These are phyloP conservation scores for Ustilago esculenta DNA, from an alignment of 1,284 basidiomycete species.

Conservation along the genomic window DNA sequence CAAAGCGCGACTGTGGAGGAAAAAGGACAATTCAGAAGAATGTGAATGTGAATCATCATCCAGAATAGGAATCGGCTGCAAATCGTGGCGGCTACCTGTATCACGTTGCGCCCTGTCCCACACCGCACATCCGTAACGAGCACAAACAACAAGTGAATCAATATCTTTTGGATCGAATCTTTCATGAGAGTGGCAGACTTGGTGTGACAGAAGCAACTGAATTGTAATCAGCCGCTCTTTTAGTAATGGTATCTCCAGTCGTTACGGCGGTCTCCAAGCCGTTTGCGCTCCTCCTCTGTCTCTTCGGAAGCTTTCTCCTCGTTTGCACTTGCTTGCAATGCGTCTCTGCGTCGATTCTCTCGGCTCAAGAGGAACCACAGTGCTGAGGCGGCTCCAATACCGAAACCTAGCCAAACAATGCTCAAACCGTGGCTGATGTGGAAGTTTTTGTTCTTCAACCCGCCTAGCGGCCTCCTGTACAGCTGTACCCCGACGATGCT, in stretches of 20 bases:
- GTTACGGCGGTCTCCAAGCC: conserved; percentile 26
- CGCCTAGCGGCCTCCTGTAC: conserved; percentile 72
- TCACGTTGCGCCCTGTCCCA: too few species aligned
- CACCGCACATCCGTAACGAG: too few species aligned
- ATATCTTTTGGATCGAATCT: too few species aligned
- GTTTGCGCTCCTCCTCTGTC: conserved; percentile 12
- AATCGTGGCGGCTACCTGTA: too few species aligned
- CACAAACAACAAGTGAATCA: too few species aligned
- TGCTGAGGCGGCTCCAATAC: conserved; percentile 70
- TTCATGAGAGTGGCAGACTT: too few species aligned
- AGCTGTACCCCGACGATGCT: conserved; percentile 72
- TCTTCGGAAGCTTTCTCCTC: conserved; percentile 5
- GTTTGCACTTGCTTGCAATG: conserved; percentile 2
- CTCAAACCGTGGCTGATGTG: conserved; percentile 72
- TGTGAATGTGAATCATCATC: too few species aligned
- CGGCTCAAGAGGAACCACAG: conserved; percentile 72
- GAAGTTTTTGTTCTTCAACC: conserved; percentile 70
- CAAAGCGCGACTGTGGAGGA: not conserved
- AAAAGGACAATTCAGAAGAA: not conserved
- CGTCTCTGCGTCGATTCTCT: conserved; percentile 70
- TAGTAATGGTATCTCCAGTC: conserved; percentile 39
- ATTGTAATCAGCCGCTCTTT: too few species aligned
- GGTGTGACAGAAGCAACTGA: too few species aligned
- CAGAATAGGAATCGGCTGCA: too few species aligned
- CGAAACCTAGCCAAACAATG: conserved; percentile 67